Evolutionary conservation across 2,329 filamentous ascomycete genomes (phyloP).

Genomic region (Ophiostoma piceae): DNA sequence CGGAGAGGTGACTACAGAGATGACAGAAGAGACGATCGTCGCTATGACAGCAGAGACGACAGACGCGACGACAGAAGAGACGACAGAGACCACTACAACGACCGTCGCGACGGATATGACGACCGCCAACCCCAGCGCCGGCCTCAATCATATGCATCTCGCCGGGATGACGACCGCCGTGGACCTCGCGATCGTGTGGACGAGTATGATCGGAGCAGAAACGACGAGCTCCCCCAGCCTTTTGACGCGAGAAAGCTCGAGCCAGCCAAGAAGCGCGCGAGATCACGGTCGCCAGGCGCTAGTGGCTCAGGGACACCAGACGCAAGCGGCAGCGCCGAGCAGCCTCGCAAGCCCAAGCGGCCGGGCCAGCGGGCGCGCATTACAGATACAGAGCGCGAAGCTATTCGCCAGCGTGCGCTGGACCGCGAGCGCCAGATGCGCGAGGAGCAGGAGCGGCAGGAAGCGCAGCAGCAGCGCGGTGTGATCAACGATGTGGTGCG

Average conservation of each 20-base stretch:
- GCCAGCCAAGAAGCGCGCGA: conserved; percentile 53
- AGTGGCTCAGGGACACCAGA: neutral
- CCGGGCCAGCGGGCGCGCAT: conserved; percentile 64
- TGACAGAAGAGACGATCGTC: conserved; percentile 6
- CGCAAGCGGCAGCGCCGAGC: conserved; percentile 32
- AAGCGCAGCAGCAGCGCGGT: conserved; percentile 41
- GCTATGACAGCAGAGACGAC: conserved; percentile 15
- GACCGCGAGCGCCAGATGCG: conserved; percentile 49
- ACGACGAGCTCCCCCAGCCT: conserved; percentile 51
- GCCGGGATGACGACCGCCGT: neutral
- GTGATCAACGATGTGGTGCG: conserved; percentile 80
- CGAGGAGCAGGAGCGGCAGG: conserved; percentile 36
- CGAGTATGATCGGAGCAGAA: conserved; percentile 28
- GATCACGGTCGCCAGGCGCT: conserved; percentile 45
- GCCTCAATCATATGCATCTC: conserved; percentile 6
- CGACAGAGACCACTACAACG: neutral
- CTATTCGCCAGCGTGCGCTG: conserved; percentile 55
- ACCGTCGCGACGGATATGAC: neutral
- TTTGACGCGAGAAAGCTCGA: conserved; percentile 57
- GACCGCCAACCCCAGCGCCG: conserved; percentile 12
- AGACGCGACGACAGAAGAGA: conserved; percentile 7
- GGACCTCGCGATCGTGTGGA: neutral
- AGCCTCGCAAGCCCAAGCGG: conserved; percentile 62
- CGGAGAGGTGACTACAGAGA: neutral
- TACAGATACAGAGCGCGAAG: conserved; percentile 60